Evolutionary conservation across 2,329 filamentous ascomycete genomes (phyloP).

Genomic region (Ophiostoma angusticollis): DNA sequence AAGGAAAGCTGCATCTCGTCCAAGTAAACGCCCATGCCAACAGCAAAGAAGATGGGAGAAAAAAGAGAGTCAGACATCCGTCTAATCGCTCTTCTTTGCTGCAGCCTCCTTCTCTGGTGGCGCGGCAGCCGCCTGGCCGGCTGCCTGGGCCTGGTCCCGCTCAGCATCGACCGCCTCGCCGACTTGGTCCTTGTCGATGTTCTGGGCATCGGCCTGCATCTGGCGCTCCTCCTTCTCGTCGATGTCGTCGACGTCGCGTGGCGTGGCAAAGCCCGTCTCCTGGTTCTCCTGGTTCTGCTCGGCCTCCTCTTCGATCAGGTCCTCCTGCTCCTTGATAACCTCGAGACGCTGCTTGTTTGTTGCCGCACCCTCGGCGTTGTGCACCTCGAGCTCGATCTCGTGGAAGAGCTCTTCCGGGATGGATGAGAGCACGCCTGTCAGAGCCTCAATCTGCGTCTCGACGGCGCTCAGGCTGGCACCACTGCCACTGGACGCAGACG

Average conservation of each 20-base stretch:
- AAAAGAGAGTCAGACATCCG: no score
- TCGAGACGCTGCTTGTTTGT: constrained; percentile 99
- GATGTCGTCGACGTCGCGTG: constrained; percentile 81
- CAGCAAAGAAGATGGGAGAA: neutral
- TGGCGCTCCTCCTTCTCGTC: constrained; percentile 79
- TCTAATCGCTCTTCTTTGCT: constrained; percentile 21
- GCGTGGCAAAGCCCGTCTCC: constrained; percentile 58
- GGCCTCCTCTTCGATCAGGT: constrained; percentile 94
- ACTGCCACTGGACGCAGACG: constrained; percentile 15
- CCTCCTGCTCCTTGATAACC: constrained; percentile 95
- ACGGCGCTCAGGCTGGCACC: constrained; percentile 57
- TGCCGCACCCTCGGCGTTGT: constrained; percentile 89
- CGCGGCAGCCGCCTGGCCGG: constrained; percentile 27
- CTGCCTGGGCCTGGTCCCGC: constrained; percentile 34
- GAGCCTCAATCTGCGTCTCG: constrained; percentile 78
- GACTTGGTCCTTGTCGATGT: constrained; percentile 34
- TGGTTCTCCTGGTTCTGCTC: constrained; percentile 77
- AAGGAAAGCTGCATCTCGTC: no score
- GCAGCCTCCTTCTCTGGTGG: constrained; percentile 30
- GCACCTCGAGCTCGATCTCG: constrained; percentile 96
- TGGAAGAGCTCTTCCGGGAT: constrained; percentile 98
- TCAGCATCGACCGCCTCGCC: constrained; percentile 44
- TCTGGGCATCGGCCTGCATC: constrained; percentile 35
- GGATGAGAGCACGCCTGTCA: constrained; percentile 81
- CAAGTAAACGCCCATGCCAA: neutral